Percentiles rank a stretch among this genome's conserved stretches.
Conservation (phyloP, 2,329 filamentous ascomycete genomes). For the Fusarium humuli region DNA sequence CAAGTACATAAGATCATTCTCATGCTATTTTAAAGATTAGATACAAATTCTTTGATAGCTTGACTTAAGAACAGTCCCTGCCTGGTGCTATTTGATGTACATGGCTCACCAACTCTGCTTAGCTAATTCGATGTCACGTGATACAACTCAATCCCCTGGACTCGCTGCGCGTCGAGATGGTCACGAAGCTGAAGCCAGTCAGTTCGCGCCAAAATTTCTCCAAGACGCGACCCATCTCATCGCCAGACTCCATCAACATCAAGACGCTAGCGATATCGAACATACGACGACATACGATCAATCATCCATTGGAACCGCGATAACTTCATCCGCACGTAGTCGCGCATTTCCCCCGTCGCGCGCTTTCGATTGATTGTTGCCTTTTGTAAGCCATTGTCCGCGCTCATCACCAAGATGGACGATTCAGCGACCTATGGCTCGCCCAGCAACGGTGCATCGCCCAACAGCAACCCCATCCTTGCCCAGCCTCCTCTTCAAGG, state of each 20-base stretch:
- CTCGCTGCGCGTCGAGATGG: slow-evolving; percentile 32
- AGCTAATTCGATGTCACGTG: slow-evolving; percentile 7
- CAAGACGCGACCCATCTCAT: slow-evolving; percentile 50
- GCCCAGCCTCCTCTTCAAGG: slow-evolving; percentile 65
- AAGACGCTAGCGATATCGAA: slow-evolving; percentile 41
- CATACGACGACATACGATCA: slow-evolving; percentile 19
- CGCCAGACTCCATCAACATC: slow-evolving; percentile 46
- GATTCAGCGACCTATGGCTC: slow-evolving; percentile 69
- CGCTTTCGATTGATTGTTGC: slow-evolving; percentile 36
- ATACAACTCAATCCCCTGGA: not conserved
- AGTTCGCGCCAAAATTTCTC: slow-evolving; percentile 56
- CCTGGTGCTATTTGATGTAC: not conserved
- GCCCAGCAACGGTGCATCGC: slow-evolving; percentile 66
- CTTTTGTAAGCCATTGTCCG: slow-evolving; percentile 17
- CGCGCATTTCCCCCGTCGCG: slow-evolving; percentile 25
- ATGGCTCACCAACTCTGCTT: slow-evolving; percentile 3
- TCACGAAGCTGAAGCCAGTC: slow-evolving; percentile 41
- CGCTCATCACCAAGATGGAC: slow-evolving; percentile 62
- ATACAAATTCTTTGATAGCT: not conserved
- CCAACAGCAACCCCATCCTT: slow-evolving; percentile 66
- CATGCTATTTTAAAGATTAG: not conserved
- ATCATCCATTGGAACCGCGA: slow-evolving; percentile 18
- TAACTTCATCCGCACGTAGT: not conserved
- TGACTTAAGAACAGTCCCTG: not conserved
- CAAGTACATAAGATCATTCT: fast-evolving